Conservation (phyloP, 163 green algal species). For the Picocystis sp. region DNA sequence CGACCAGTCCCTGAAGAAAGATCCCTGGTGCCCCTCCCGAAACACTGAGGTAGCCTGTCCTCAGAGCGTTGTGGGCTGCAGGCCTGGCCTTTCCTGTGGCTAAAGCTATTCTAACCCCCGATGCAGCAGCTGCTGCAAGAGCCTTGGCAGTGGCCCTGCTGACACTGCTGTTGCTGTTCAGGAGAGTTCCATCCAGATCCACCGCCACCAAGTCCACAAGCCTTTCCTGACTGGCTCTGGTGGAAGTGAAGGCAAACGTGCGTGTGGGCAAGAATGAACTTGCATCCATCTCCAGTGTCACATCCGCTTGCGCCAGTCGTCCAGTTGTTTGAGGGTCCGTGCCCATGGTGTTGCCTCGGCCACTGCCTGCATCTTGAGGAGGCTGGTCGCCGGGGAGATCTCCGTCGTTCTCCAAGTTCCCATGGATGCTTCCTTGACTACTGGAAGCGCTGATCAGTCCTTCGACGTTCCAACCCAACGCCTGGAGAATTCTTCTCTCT, state of each 20-base stretch:
- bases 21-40: conserved; percentile 44
- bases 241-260: no score
- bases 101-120: conserved; percentile 54
- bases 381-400: neutral
- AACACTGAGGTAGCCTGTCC: conserved; percentile 12
- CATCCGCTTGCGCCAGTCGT: neutral
- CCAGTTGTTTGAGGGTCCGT: neutral
- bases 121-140: conserved; percentile 26
- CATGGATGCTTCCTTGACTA: neutral
- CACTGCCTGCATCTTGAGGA: conserved; percentile 5
- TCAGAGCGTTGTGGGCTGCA: neutral
- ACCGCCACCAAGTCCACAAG: conserved; percentile 44
- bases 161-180: conserved; percentile 55
- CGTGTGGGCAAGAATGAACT: neutral
- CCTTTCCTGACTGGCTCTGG: neutral
- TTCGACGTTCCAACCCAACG: conserved; percentile 53
- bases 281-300: neutral
- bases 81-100: conserved; percentile 63
- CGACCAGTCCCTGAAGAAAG: conserved; percentile 78
- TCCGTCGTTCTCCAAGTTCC: no score
- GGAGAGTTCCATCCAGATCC: conserved; percentile 93
- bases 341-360: neutral
- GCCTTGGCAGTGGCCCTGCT: conserved; percentile 35
- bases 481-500: conserved; percentile 48
- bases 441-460: conserved; percentile 38